phyloP scores from a whole-genome alignment of 805 yeast species.

The Cyberlindnera meyerae region DNA sequence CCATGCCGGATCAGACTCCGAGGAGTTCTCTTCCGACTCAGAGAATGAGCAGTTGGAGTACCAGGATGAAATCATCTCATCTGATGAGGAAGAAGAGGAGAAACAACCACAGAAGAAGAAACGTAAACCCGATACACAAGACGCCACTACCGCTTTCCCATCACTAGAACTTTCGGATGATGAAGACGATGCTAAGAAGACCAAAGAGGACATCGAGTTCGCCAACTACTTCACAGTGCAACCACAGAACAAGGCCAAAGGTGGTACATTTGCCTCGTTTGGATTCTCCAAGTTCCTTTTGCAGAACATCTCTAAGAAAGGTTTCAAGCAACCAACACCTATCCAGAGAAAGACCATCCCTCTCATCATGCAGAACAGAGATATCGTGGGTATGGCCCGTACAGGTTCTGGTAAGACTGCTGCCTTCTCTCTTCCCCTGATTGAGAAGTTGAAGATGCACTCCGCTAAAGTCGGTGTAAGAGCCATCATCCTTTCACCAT shows the following conservation, averaged over 20 bases:
- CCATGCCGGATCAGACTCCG: constrained; percentile 36
- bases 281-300: constrained; percentile 75
- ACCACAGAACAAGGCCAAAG: constrained; percentile 57
- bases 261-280: constrained; percentile 84
- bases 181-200: constrained; percentile 32
- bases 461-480: constrained; percentile 85
- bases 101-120: constrained; percentile 24
- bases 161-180: constrained; percentile 49
- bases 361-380: constrained; percentile 76
- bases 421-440: constrained; percentile 86
- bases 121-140: constrained; percentile 18
- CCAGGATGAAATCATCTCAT: constrained; percentile 50
- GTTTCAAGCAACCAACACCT: constrained; percentile 94
- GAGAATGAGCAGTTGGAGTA: constrained; percentile 29
- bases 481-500: constrained; percentile 86
- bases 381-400: constrained; percentile 99
- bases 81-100: constrained; percentile 44
- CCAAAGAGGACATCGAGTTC: constrained; percentile 42
- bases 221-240: constrained; percentile 39
- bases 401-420: constrained; percentile 99
- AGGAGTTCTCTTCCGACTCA: constrained; percentile 28
- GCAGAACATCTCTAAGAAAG: constrained; percentile 71
- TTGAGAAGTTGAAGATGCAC: constrained; percentile 79
- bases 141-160: constrained; percentile 37
- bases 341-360: constrained; percentile 97